Evolutionary conservation across 176 grass and related monocot genomes (phyloP).

Genomic region (Oryza meyeriana): DNA sequence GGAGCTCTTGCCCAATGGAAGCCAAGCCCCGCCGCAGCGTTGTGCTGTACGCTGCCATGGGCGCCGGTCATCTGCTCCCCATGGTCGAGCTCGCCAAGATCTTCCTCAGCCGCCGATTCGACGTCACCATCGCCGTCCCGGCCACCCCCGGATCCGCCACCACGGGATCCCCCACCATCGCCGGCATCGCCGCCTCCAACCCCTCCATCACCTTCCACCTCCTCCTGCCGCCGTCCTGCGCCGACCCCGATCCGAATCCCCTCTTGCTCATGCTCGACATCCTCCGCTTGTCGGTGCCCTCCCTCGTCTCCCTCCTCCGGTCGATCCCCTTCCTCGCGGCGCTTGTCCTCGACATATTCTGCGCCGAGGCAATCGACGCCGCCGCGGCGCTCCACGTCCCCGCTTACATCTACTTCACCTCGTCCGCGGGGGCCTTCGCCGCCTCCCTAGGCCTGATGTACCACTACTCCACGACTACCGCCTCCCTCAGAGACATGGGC

Average conservation of each 20-base stretch:
- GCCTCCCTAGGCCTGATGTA: conserved; percentile 2
- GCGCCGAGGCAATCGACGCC: conserved; percentile 8
- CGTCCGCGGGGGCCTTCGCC: conserved; percentile 3
- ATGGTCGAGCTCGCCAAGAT: conserved; percentile 57
- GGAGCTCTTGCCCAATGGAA: conserved; percentile 4
- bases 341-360: conserved; percentile 32
- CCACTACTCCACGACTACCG: not conserved
- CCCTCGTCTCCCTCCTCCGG: not conserved
- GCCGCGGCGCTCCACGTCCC: not conserved
- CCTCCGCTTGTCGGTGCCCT: not conserved
- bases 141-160: not conserved
- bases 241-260: not conserved
- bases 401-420: conserved; percentile 31
- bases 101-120: conserved; percentile 22
- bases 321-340: conserved; percentile 12
- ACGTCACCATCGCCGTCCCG: conserved; percentile 23
- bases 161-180: not conserved
- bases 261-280: not conserved
- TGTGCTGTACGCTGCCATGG: conserved; percentile 35
- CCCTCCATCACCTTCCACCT: conserved; percentile 21
- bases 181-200: not conserved
- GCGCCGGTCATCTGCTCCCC: conserved; percentile 36
- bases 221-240: conserved; percentile 16
- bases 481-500: conserved; percentile 18
- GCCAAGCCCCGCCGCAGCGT: not conserved